phyloP scores from a whole-genome alignment of 2,329 filamentous ascomycete species.

The Fusarium solani-melongenae region DNA sequence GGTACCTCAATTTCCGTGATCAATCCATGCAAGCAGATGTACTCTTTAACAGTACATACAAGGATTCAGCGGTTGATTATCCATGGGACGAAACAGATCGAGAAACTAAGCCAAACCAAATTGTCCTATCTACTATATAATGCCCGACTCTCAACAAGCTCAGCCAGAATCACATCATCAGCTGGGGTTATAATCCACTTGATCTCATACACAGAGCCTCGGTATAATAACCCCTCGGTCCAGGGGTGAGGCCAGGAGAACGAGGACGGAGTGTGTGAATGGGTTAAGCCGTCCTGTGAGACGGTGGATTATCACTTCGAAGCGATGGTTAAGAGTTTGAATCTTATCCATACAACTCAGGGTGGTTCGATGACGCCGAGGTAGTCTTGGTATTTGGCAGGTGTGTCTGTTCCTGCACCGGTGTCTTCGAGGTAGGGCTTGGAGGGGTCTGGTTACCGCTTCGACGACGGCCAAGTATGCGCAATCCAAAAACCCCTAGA shows the following conservation, averaged over 20 bases:
- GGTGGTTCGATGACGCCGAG: not conserved
- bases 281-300: not conserved
- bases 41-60: not conserved
- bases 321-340: not conserved
- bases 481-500: not conserved
- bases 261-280: not conserved
- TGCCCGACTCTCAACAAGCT: not conserved
- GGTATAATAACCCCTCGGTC: not conserved
- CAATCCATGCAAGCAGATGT: not conserved
- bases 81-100: not conserved
- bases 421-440: not conserved
- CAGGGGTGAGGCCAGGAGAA: not conserved
- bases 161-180: not conserved
- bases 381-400: not conserved
- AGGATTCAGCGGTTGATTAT: not conserved
- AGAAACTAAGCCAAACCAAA: not conserved
- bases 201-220: not conserved
- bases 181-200: not conserved
- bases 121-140: not conserved
- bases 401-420: not conserved
- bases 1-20: not conserved
- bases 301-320: not conserved
- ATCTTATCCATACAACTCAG: not conserved
- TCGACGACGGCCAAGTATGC: not conserved
- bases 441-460: not conserved